Base-by-base conservation (phyloP, 139 green algal species). In the Chlorella sp. region DNA sequence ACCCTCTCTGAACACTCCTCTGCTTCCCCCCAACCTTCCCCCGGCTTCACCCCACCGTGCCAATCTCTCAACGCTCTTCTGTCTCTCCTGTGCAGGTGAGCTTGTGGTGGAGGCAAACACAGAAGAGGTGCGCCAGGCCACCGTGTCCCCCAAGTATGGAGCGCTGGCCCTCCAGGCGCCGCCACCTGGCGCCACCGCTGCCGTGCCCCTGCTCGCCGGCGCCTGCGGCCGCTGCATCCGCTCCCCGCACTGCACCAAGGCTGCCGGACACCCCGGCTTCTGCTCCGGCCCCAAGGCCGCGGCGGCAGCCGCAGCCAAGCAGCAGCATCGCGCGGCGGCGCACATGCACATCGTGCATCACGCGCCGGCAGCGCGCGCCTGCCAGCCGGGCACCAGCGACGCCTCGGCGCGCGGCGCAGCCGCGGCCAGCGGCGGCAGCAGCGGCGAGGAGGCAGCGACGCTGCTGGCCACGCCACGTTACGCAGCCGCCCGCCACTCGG, bases 61-160 rank as follows among this genome's bases (percentile, higher is more conserved):
- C 75, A 22, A 9, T 11, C 75, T 30, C 66, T 83, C 4, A 16
- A 16, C 39, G 18, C 37, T 2, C 42, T 53, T 30, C 3, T n/a
- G n/a, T n/a, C n/a, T n/a, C n/a, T 53, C 85, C 48, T 4, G 22
- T 60, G 75, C 80, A 87, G 88, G 88, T 61, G 40, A 79, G 68
- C 85, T 95, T 68, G 87, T 89, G 15, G 79, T 96, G n/a, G 93
- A 96, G 85, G 90, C 91, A 28, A 96, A 97, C 91, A 95, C 86
- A 0, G 34, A 79, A 0, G 89, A 89, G 66, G 87, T 94, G 40
- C 87, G 87, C 0, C 80, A 91, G 42, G 94, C 94, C 18, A 94
- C 94, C 26, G 91, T 93, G 40, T 88, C 91, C 26, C 94, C 94
- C 19, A 93, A 88, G 66, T 94, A 92, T 61, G 89, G 91, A 16